These are phyloP conservation scores for Penicillium sp. DNA, from an alignment of 2,329 filamentous ascomycete species.

Conservation along the genomic window DNA sequence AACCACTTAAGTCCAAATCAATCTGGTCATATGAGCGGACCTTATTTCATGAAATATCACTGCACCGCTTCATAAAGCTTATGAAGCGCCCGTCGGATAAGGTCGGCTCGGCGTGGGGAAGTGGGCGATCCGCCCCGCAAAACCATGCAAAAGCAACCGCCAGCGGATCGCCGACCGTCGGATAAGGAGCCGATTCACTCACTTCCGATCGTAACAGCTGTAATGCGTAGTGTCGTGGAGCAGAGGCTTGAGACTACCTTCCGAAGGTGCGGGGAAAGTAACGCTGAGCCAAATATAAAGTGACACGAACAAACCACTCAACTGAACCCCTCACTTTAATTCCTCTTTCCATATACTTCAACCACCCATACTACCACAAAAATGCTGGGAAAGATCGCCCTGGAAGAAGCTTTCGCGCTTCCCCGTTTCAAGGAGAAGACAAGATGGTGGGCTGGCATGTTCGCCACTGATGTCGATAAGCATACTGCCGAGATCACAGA, in stretches of 20 bases:
- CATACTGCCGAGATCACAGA: slow-evolving; percentile 59
- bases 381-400: slow-evolving; percentile 62
- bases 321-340: background rate
- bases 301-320: background rate
- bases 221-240: background rate
- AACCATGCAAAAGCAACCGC: background rate
- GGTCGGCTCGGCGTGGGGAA: slow-evolving; percentile 2
- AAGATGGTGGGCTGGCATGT: slow-evolving; percentile 62
- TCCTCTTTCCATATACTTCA: background rate
- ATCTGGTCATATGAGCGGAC: too few species aligned
- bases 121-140: slow-evolving; percentile 1
- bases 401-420: slow-evolving; percentile 64
- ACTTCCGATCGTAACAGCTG: background rate
- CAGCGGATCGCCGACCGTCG: slow-evolving; percentile 8
- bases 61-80: too few species aligned
- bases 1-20: too few species aligned
- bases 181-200: slow-evolving; percentile 5
- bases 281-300: background rate
- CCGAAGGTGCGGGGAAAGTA: slow-evolving; percentile 12
- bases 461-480: slow-evolving; percentile 59
- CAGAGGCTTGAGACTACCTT: background rate
- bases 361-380: background rate
- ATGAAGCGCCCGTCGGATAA: slow-evolving; percentile 3
- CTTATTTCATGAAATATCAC: too few species aligned
- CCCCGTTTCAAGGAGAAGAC: slow-evolving; percentile 61